Evolutionary conservation across 106 monocot genomes (phyloP).

Genomic region (Dendrobium officinale): DNA sequence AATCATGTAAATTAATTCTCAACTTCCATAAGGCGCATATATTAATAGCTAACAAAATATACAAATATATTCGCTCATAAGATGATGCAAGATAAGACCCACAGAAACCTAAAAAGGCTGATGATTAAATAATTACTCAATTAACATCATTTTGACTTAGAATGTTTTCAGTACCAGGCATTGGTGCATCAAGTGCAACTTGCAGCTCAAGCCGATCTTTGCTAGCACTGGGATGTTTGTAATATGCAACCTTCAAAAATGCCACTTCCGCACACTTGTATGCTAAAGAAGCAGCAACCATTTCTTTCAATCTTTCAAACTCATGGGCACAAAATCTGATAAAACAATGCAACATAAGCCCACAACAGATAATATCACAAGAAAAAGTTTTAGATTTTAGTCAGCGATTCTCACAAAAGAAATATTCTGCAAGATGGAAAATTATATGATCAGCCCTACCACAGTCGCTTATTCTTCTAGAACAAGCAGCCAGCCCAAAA

Average conservation of each 20-base stretch:
- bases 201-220: slow-evolving; percentile 81
- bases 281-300: slow-evolving; percentile 87
- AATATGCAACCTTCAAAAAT: slow-evolving; percentile 81
- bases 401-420: not conserved
- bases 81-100: not conserved
- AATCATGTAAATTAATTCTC: not conserved
- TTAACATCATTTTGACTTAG: not conserved
- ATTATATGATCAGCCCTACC: not conserved
- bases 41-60: not conserved
- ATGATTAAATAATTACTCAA: not conserved
- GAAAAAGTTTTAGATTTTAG: not conserved
- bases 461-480: not conserved
- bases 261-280: slow-evolving; percentile 98
- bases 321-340: slow-evolving; percentile 83
- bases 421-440: not conserved
- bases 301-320: slow-evolving; percentile 71
- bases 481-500: not conserved
- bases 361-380: slow-evolving; percentile 1
- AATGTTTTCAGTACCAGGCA: slow-evolving; percentile 34
- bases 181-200: slow-evolving; percentile 36
- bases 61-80: not conserved
- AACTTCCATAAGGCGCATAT: not conserved
- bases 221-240: slow-evolving; percentile 53
- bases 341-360: slow-evolving; percentile 11
- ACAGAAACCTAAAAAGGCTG: not conserved